A percentile compares a stretch with the other conserved stretches of the same genome.
Evolutionary conservation across 2,329 filamentous ascomycete genomes (phyloP).

Genomic region (Alternaria ethzedia): DNA sequence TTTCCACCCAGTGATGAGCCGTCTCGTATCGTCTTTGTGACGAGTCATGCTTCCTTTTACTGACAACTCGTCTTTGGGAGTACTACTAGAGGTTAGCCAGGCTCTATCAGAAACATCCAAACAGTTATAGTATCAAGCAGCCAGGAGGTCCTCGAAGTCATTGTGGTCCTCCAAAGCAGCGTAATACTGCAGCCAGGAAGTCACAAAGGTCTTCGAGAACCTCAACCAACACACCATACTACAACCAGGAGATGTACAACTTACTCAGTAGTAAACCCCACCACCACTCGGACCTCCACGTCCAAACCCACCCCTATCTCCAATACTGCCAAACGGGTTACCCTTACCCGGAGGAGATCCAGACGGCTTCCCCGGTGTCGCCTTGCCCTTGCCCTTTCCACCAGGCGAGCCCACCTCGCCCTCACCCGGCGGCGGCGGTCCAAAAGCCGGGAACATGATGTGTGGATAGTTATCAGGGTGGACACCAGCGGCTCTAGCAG

Average conservation of each 20-base stretch:
- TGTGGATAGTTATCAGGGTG: neutral
- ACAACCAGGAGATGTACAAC: neutral
- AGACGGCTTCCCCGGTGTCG: neutral
- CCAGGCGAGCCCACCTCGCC: neutral
- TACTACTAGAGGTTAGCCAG: neutral
- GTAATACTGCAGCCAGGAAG: neutral
- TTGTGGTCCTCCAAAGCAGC: neutral
- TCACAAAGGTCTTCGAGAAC: neutral
- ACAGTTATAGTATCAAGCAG: neutral
- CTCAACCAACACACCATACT: no score
- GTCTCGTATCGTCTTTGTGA: neutral
- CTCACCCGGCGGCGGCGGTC: neutral
- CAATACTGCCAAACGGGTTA: neutral
- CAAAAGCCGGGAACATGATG: neutral
- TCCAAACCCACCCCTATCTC: neutral
- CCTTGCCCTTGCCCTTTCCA: neutral
- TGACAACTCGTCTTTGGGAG: neutral
- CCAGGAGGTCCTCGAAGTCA: no score
- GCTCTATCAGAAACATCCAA: neutral
- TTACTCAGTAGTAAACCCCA: neutral
- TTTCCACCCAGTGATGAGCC: neutral
- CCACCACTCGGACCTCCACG: neutral
- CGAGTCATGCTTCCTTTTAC: no score
- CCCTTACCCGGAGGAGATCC: neutral
- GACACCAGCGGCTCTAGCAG: neutral